phyloP scores from a whole-genome alignment of 2,329 filamentous ascomycete species.

The Penicillium sp. region DNA sequence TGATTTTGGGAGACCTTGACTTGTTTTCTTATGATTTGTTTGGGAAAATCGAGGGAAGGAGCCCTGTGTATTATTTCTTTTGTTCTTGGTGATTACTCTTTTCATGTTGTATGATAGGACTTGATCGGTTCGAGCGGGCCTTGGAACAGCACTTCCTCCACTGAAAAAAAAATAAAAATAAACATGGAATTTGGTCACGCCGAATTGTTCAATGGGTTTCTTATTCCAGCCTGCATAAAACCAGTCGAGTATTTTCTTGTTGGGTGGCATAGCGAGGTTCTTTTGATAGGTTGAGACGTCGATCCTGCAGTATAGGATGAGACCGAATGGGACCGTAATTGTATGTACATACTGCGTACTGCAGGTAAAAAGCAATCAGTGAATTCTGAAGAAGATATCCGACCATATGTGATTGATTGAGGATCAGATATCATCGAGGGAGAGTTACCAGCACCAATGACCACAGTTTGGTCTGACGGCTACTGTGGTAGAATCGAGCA shows the following conservation, averaged over 20 bases:
- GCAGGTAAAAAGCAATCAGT: not conserved
- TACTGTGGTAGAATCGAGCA: conserved; percentile 29
- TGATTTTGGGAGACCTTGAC: conserved; percentile 3
- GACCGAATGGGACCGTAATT: not conserved
- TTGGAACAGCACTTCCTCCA: conserved; percentile 40
- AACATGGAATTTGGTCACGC: conserved; percentile 23
- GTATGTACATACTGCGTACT: not conserved
- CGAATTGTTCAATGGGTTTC: not conserved
- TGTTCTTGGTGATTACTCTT: conserved; percentile 26
- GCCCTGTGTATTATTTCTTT: conserved; percentile 29
- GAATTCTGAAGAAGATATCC: not conserved
- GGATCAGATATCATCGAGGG: not conserved
- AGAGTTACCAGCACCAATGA: too few relatives aligned
- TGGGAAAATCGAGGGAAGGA: not conserved
- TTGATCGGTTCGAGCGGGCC: conserved; percentile 40
- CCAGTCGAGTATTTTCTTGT: not conserved
- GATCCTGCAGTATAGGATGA: not conserved
- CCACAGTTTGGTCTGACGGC: conserved; percentile 21
- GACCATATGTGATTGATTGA: not conserved
- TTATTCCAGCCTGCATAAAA: not conserved
- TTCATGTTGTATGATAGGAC: conserved; percentile 45
- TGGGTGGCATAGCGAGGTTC: not conserved
- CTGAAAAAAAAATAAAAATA: not conserved
- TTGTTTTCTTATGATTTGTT: not conserved
- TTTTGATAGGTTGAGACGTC: not conserved